phyloP scores from a whole-genome alignment of 768 basidiomycete genomes.

The Agrocybe pediades region DNA sequence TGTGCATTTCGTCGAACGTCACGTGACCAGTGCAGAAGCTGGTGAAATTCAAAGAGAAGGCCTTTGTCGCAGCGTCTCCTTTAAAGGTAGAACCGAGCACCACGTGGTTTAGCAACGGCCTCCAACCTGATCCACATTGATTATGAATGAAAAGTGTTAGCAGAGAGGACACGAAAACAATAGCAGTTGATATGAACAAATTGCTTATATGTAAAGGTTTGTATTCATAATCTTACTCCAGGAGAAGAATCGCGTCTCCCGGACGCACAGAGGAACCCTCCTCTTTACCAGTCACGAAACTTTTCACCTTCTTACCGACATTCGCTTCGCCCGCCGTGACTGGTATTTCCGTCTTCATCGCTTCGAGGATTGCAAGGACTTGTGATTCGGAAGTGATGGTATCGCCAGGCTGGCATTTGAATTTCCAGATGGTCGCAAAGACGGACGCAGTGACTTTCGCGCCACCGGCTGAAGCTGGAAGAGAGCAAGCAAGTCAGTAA shows the following conservation, averaged over 20 bases:
- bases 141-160: no score
- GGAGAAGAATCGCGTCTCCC: conserved; percentile 45
- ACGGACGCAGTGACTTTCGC: conserved; percentile 34
- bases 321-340: conserved; percentile 45
- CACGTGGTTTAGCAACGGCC: no score
- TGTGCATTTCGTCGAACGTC: no score
- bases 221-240: no score
- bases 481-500: background rate
- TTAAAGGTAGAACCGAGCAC: no score
- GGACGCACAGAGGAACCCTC: conserved; percentile 48
- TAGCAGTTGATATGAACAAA: no score
- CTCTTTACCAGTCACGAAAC: conserved; percentile 39
- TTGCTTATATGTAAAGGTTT: no score
- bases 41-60: no score
- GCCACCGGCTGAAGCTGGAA: conserved; percentile 2
- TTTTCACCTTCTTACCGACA: conserved; percentile 42
- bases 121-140: no score
- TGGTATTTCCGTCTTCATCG: conserved; percentile 68
- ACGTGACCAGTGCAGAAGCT: no score
- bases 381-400: conserved; percentile 40
- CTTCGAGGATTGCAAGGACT: conserved; percentile 54
- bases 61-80: no score
- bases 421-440: conserved; percentile 52
- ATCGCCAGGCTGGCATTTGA: conserved; percentile 45
- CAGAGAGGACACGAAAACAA: no score